Evolutionary conservation across 768 basidiomycete species (phyloP), one percentile per base, ranked within the genome.

Genomic region (Amanita molliuscula): DNA sequence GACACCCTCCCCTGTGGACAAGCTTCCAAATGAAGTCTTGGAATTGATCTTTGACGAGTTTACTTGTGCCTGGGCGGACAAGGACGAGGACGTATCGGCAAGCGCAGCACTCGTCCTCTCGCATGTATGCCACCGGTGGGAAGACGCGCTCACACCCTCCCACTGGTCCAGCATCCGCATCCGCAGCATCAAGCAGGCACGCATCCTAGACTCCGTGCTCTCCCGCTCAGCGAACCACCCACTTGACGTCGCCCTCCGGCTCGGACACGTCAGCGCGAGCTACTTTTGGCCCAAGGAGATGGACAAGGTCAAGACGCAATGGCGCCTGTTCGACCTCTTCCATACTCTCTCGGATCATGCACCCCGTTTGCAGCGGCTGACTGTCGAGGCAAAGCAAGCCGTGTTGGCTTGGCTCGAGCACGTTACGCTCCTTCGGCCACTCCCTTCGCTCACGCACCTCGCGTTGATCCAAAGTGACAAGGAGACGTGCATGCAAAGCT

Each of bases 101-200:
- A n/a, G n/a, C n/a, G n/a, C n/a, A n/a, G n/a, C n/a, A n/a, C n/a
- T n/a, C n/a, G n/a, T n/a, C n/a, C n/a, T n/a, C n/a, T n/a, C n/a
- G n/a, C n/a, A n/a, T n/a, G n/a, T n/a, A n/a, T n/a, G n/a, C n/a
- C n/a, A n/a, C n/a, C n/a, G n/a, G n/a, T n/a, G n/a, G 48, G 42
- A 41, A 38, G 13, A 33, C 20, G 15, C 21, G 11, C 48, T 49
- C 13, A 40, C 38, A 31, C 37, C 48, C 13, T 41, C 48, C 37
- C 48, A 49, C 4, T 49, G 48, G 48, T 13, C 48, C 6, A 40
- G n/a, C 25, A 20, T 49, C 28, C 40, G 48, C 37, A 25, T 49
- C 13, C 48, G 40, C 41, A 37, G 42, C 15, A 25, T 34, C 3
- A 26, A 42, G 5, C 48, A 49, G 16, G 3, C 35, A 16, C 41